These are phyloP conservation scores for Periconia macrospinosa DNA, from an alignment of 2,329 filamentous ascomycete genomes.

Conservation along the genomic window DNA sequence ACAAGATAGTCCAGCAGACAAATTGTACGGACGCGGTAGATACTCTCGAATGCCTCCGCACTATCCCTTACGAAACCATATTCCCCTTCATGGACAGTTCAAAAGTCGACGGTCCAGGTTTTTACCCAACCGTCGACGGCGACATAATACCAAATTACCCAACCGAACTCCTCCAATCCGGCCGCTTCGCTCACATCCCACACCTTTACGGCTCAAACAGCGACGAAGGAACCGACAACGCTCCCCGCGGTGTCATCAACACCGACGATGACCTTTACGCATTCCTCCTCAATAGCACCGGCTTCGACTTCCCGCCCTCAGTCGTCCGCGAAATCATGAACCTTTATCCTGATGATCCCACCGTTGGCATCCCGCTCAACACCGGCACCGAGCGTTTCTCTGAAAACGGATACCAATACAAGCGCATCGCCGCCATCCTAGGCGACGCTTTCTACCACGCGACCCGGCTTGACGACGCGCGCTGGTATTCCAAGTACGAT, in stretches of 20 bases:
- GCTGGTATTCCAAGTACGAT: conserved; percentile 52
- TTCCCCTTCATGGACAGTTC: conserved; percentile 55
- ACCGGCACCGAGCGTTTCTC: conserved; percentile 34
- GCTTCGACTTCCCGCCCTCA: conserved; percentile 32
- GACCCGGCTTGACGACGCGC: conserved; percentile 47
- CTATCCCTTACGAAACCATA: conserved; percentile 61
- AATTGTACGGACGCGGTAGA: conserved; percentile 58
- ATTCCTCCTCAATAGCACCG: conserved; percentile 38
- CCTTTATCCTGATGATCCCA: conserved; percentile 39
- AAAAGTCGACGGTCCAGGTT: conserved; percentile 38
- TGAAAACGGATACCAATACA: conserved; percentile 51
- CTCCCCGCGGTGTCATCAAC: conserved; percentile 55
- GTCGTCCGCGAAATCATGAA: conserved; percentile 36
- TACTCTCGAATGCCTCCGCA: conserved; percentile 57
- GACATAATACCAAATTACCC: conserved; percentile 59
- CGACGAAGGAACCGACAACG: conserved; percentile 67
- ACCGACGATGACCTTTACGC: conserved; percentile 54
- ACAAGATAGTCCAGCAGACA: conserved; percentile 46
- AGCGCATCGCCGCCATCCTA: conserved; percentile 54
- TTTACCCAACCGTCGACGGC: conserved; percentile 57
- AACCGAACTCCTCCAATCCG: conserved; percentile 57
- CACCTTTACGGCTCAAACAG: conserved; percentile 66
- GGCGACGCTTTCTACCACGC: conserved; percentile 63
- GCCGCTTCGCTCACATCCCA: conserved; percentile 65
- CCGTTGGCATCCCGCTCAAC: conserved; percentile 36